A percentile compares a stretch with the other conserved stretches of the same genome.
phyloP scores from a whole-genome alignment of 352 stramenopile species.

The Globisporangium ultimum region DNA sequence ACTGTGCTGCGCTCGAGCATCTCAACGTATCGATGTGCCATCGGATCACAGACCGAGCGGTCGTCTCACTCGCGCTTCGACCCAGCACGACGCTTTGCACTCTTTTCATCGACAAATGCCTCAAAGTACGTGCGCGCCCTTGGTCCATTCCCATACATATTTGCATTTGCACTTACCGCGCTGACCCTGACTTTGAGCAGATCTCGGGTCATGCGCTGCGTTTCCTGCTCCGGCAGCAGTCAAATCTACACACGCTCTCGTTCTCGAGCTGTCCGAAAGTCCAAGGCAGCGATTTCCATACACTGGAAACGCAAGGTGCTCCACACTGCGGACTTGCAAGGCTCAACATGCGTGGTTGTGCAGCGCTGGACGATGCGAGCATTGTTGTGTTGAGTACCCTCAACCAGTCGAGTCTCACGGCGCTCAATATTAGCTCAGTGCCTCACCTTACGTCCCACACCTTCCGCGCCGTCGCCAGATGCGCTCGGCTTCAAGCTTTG shows the following conservation, averaged over 20 bases:
- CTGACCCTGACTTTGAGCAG: slow-evolving; percentile 16
- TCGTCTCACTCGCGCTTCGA: slow-evolving; percentile 49
- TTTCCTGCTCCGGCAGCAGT: slow-evolving; percentile 56
- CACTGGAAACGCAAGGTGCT: slow-evolving; percentile 6
- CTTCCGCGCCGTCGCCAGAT: slow-evolving; percentile 62
- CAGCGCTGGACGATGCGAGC: slow-evolving; percentile 43
- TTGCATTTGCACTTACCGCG: background rate
- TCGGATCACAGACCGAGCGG: slow-evolving; percentile 63
- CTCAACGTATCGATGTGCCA: slow-evolving; percentile 84
- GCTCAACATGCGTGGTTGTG: slow-evolving; percentile 55
- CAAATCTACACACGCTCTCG: slow-evolving; percentile 39
- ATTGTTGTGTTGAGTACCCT: slow-evolving; percentile 38
- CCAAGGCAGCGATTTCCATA: slow-evolving; percentile 39
- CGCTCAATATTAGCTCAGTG: slow-evolving; percentile 64
- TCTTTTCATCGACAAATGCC: slow-evolving; percentile 54
- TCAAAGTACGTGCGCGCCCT: slow-evolving; percentile 39
- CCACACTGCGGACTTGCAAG: slow-evolving; percentile 23
- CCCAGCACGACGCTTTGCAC: slow-evolving; percentile 27
- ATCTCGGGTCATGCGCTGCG: slow-evolving; percentile 53
- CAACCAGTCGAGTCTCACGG: slow-evolving; percentile 45
- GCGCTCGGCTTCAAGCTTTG: slow-evolving; percentile 48
- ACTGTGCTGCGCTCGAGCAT: slow-evolving; percentile 40
- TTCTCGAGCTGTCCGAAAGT: slow-evolving; percentile 69
- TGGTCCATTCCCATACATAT: background rate
- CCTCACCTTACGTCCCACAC: slow-evolving; percentile 40